These are phyloP conservation scores for Yamadazyma dushanensis DNA, from an alignment of 1,139 yeast species.

Conservation along the genomic window DNA sequence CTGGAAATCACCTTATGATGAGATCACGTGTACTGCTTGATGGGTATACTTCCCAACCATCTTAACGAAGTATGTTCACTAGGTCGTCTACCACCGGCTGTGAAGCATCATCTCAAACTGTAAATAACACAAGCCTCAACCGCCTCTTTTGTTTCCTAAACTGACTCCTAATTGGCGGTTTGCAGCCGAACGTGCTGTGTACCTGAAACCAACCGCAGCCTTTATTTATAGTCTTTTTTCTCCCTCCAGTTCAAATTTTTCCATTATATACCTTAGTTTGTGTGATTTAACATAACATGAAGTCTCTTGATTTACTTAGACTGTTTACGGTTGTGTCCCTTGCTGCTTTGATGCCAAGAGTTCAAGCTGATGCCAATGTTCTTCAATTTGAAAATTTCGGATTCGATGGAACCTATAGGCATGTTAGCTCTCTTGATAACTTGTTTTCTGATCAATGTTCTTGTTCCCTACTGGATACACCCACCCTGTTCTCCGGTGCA, in stretches of 20 bases:
- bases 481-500: conserved; percentile 64
- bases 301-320: too few species aligned
- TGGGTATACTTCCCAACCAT: too few species aligned
- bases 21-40: too few species aligned
- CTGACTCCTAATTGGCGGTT: too few species aligned
- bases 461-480: conserved; percentile 57
- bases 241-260: not conserved
- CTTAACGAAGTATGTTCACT: too few species aligned
- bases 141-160: too few species aligned
- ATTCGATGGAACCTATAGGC: conserved; percentile 72
- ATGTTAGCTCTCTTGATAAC: conserved; percentile 60
- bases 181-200: too few species aligned
- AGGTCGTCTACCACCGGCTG: too few species aligned
- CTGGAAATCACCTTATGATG: too few species aligned
- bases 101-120: not conserved
- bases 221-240: not conserved
- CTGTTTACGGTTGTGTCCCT: not conserved
- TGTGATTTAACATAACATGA: too few species aligned
- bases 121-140: not conserved
- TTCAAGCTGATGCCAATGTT: conserved; percentile 19
- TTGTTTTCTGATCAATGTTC: conserved; percentile 51
- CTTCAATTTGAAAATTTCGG: conserved; percentile 67
- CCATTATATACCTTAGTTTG: too few species aligned
- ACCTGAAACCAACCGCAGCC: conserved; percentile 3
- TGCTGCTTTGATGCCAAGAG: conserved; percentile 1